Evolutionary conservation across 2,329 filamentous ascomycete genomes (phyloP), one percentile per base, ranked within the genome.

Genomic region (Cordyceps pruinosa): DNA sequence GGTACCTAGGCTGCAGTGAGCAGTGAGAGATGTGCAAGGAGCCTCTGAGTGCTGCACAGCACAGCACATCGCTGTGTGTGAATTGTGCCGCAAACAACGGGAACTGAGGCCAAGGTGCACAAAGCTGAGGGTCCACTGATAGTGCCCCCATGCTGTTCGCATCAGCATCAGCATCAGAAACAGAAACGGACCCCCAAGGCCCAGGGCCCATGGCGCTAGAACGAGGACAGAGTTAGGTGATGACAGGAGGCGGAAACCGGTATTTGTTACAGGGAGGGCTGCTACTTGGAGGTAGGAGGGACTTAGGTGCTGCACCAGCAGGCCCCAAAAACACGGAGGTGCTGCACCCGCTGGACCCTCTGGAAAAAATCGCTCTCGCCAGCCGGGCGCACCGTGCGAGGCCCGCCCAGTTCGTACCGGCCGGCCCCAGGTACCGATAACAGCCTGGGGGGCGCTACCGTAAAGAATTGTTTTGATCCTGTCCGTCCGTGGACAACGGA

Each of bases 341-440:
- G 21, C 34, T 39, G 34, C 34, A 39, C 34, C 47, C 17, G 21
- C 34, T 39, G 34, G 48, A 39, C 34, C 47, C 50, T 53, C 50
- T 53, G 50, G 32, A 53, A 50, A 53, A 41, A 52, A 53, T 55
- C 42, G 41, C 42, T 32, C 34, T 39, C 41, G 17, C 32, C 44
- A 30, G 42, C 42, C 34, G 51, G 41, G 42, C 52, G 52, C 34
- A 55, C 52, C 32, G 52, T 55, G 52, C 52, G 52, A 47, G 32
- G 52, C 52, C 52, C 42, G 42, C 52, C 32, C 25, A 39, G 23
- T 47, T 47, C 34, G 42, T 55, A 47, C 52, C 3, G 42, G 39
- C 32, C 23, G 32, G 42, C 21, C n/a, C 41, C 25, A 55, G 42
- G 42, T 47, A 55, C 52, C 52, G 52, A 55, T 47, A 55, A 55